These are phyloP conservation scores for Aspergillus diversus DNA, from an alignment of 495 filamentous ascomycete genomes.

Conservation along the genomic window DNA sequence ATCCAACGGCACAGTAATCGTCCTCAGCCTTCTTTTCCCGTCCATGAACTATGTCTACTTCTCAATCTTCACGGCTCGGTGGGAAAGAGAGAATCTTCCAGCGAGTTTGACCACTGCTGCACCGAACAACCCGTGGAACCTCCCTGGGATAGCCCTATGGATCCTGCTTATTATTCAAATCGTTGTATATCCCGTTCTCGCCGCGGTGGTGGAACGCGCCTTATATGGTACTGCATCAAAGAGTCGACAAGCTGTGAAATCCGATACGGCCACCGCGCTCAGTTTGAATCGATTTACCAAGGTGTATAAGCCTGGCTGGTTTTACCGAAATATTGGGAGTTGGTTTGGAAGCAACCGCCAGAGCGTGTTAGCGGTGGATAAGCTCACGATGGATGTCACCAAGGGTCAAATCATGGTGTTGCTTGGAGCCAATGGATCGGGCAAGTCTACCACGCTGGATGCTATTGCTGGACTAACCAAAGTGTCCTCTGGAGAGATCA, in stretches of 20 bases:
- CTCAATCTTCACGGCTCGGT: conserved; percentile 68
- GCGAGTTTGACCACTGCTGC: conserved; percentile 60
- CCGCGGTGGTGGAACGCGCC: conserved; percentile 68
- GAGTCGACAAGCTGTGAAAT: conserved; percentile 55
- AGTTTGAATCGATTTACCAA: conserved; percentile 72
- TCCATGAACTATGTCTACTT: conserved; percentile 80
- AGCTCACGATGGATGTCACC: conserved; percentile 64
- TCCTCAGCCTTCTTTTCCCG: conserved; percentile 71
- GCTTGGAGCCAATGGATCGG: conserved; percentile 83
- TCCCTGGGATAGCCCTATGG: conserved; percentile 70
- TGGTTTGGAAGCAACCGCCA: conserved; percentile 60
- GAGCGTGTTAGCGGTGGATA: conserved; percentile 72
- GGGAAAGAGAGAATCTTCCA: conserved; percentile 56
- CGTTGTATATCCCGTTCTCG: conserved; percentile 70
- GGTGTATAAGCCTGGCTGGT: conserved; percentile 66
- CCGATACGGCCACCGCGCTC: conserved; percentile 52
- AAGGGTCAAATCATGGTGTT: conserved; percentile 81
- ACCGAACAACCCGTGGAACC: conserved; percentile 60
- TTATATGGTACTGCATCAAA: conserved; percentile 75
- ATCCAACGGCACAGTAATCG: conserved; percentile 58
- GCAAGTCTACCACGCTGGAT: conserved; percentile 87
- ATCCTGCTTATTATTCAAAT: conserved; percentile 74
- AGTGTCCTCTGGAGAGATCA: conserved; percentile 70
- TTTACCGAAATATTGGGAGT: conserved; percentile 48
- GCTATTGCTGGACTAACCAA: conserved; percentile 78